Conservation (phyloP, 2,329 filamentous ascomycete species). For the Blastomyces percursus region DNA sequence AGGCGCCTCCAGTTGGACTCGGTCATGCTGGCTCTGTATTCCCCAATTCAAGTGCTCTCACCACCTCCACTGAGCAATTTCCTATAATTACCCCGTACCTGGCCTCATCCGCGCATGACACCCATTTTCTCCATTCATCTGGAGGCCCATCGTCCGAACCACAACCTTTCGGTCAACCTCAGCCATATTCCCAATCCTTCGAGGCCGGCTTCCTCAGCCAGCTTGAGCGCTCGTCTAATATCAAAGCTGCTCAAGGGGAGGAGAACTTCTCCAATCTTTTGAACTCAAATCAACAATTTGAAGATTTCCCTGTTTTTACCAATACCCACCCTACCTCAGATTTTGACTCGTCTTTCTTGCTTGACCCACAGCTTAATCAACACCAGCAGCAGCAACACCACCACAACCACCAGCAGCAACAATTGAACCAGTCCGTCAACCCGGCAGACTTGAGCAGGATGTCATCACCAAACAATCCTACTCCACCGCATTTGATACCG, state of each 20-base stretch:
- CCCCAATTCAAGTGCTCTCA: slow-evolving; percentile 19
- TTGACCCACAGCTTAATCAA: slow-evolving; percentile 27
- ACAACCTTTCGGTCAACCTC: slow-evolving; percentile 23
- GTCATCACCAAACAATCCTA: slow-evolving; percentile 39
- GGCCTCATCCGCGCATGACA: slow-evolving; percentile 22
- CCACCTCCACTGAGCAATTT: slow-evolving; percentile 26
- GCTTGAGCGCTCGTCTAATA: slow-evolving; percentile 24
- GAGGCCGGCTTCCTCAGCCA: slow-evolving; percentile 28
- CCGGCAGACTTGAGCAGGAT: slow-evolving; percentile 38
- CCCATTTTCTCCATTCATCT: slow-evolving; percentile 15
- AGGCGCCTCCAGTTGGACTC: slow-evolving; percentile 23
- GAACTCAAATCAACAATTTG: slow-evolving; percentile 30
- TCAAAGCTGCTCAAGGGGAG: slow-evolving; percentile 22
- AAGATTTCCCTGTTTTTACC: slow-evolving; percentile 30
- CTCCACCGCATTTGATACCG: slow-evolving; percentile 46
- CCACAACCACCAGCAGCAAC: slow-evolving; percentile 14
- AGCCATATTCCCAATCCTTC: slow-evolving; percentile 28
- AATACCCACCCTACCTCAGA: slow-evolving; percentile 25
- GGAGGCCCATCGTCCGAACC: slow-evolving; percentile 22
- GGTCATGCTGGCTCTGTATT: slow-evolving; percentile 25
- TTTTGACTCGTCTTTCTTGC: slow-evolving; percentile 30
- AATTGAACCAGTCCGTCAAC: slow-evolving; percentile 34
- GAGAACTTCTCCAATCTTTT: slow-evolving; percentile 32
- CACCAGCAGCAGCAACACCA: slow-evolving; percentile 23
- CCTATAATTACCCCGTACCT: slow-evolving; percentile 28